Conservation (phyloP, 805 yeast genomes). For the Ogataea paraovalis region DNA sequence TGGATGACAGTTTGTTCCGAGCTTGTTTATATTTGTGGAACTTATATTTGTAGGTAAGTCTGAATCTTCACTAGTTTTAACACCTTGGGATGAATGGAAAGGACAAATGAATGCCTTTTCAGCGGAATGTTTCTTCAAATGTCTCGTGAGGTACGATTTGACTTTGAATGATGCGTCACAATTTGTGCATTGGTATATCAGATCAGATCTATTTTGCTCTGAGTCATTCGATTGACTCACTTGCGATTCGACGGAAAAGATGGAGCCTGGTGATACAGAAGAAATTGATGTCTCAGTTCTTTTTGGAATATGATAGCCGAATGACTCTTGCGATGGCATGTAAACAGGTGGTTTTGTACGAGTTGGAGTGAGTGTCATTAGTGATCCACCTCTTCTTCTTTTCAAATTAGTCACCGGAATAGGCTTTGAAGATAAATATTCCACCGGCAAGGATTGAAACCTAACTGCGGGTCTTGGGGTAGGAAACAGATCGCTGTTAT, state of each 20-base stretch:
- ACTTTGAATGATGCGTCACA: conserved; percentile 48
- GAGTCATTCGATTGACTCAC: background rate
- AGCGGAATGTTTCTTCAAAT: conserved; percentile 47
- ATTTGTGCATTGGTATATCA: conserved; percentile 40
- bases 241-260: background rate
- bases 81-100: conserved; percentile 32
- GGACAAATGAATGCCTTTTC: conserved; percentile 55
- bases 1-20: conserved; percentile 45
- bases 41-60: conserved; percentile 8
- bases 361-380: background rate
- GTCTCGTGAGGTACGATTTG: conserved; percentile 53
- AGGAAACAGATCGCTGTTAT: background rate
- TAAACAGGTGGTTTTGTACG: background rate
- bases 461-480: background rate
- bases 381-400: background rate
- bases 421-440: background rate
- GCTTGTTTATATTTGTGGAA: background rate
- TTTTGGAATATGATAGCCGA: background rate
- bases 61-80: conserved; percentile 11
- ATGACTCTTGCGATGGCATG: background rate
- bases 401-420: background rate
- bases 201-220: background rate
- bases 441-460: background rate
- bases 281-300: background rate
- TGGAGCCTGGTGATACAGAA: background rate